phyloP scores from a whole-genome alignment of 2,329 filamentous ascomycete species.

The Fulvia fulva region DNA sequence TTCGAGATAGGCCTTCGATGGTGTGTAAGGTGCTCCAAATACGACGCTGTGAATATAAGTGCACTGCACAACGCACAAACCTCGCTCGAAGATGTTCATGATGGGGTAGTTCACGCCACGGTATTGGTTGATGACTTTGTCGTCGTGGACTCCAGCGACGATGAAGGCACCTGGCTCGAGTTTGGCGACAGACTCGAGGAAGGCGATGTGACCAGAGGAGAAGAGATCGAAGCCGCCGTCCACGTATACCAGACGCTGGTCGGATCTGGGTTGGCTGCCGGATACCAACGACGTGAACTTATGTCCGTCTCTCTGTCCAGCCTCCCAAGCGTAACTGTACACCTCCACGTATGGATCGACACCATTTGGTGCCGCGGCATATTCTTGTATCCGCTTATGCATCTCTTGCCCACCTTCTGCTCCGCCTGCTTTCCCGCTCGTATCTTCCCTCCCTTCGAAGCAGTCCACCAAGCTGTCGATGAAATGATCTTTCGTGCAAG shows the following conservation, averaged over 20 bases:
- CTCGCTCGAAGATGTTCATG: slow-evolving; percentile 98
- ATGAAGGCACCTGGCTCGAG: slow-evolving; percentile 77
- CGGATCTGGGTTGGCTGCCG: slow-evolving; percentile 67
- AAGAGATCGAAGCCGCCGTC: slow-evolving; percentile 97
- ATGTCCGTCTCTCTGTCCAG: slow-evolving; percentile 1
- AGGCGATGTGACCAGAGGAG: slow-evolving; percentile 94
- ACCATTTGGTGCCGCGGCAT: slow-evolving; percentile 82
- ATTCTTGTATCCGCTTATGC: slow-evolving; percentile 72
- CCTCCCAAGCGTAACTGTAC: slow-evolving; percentile 64
- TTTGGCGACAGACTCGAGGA: slow-evolving; percentile 71
- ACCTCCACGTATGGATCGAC: slow-evolving; percentile 75
- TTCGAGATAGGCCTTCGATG: slow-evolving; percentile 72
- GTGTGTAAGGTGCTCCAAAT: slow-evolving; percentile 85
- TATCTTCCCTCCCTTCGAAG: slow-evolving; percentile 62
- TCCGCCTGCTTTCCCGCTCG: slow-evolving; percentile 65
- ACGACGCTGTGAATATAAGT: slow-evolving; percentile 85
- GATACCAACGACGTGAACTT: slow-evolving; percentile 56
- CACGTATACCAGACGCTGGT: slow-evolving; percentile 87
- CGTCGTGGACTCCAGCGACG: slow-evolving; percentile 91
- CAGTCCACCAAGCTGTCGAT: slow-evolving; percentile 59
- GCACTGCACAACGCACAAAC: slow-evolving; percentile 92
- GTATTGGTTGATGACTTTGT: slow-evolving; percentile 91
- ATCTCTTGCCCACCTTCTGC: slow-evolving; percentile 63
- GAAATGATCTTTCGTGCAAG: slow-evolving; percentile 93
- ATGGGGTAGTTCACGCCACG: slow-evolving; percentile 98